Evolutionary conservation across 2,329 filamentous ascomycete species (phyloP).

Genomic region (Hymenoscyphus linearis): DNA sequence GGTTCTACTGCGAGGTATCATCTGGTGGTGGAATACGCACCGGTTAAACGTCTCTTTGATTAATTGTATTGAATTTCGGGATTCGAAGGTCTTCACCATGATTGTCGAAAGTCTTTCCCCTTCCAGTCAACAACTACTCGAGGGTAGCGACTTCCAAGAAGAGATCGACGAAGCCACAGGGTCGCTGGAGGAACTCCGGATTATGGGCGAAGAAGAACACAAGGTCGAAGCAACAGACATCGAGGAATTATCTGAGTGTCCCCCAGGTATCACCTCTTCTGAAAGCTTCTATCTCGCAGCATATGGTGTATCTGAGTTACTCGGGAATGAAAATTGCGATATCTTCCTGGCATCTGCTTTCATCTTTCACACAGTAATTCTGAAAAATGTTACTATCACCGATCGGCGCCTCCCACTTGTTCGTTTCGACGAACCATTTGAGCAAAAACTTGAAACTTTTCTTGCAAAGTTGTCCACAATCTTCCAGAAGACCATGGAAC

Average conservation of each 20-base stretch:
- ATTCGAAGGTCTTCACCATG: constrained; percentile 45
- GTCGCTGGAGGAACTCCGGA: constrained; percentile 8
- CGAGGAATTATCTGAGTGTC: constrained; percentile 15
- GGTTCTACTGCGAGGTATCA: constrained; percentile 38
- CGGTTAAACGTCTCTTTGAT: constrained; percentile 59
- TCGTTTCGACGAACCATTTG: constrained; percentile 30
- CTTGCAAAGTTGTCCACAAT: constrained; percentile 34
- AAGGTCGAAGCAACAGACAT: constrained; percentile 7
- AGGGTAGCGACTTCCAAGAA: constrained; percentile 13
- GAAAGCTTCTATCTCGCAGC: constrained; percentile 31
- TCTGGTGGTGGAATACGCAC: constrained; percentile 48
- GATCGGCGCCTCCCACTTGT: constrained; percentile 35
- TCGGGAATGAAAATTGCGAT: constrained; percentile 27
- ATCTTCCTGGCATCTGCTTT: constrained; percentile 35
- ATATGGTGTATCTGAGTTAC: constrained; percentile 30
- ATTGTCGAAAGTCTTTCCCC: constrained; percentile 36
- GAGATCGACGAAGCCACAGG: constrained; percentile 14
- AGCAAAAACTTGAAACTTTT: constrained; percentile 35
- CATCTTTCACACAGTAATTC: constrained; percentile 38
- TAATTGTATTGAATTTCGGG: constrained; percentile 56
- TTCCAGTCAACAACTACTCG: constrained; percentile 15
- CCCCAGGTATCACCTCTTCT: constrained; percentile 27
- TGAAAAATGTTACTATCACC: constrained; percentile 37
- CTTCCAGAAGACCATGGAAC: constrained; percentile 34
- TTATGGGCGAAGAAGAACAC: background rate